A percentile compares a stretch with the other conserved stretches of the same genome.
Conservation (phyloP, 257 asterid species). For the Cinchona pubescens region DNA sequence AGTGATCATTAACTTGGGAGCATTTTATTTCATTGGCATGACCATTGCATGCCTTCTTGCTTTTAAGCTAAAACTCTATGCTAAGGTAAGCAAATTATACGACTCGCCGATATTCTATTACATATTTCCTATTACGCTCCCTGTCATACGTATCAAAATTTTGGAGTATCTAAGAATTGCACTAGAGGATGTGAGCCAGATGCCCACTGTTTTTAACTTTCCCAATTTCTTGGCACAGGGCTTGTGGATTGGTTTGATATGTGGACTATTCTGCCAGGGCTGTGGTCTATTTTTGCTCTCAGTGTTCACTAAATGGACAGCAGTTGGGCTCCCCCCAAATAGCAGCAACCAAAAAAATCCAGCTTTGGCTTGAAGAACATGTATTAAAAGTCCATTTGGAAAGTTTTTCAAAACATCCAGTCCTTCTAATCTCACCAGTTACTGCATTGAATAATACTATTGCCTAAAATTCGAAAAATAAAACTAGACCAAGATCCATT, state of each 20-base stretch:
- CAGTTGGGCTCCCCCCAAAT: conserved; percentile 28
- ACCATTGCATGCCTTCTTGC: conserved; percentile 52
- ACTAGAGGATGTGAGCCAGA: no score
- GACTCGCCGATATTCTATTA: no score
- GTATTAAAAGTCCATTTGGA: no score
- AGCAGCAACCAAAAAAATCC: no score
- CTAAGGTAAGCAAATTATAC: conserved; percentile 40
- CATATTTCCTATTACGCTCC: no score
- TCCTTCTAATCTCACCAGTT: no score
- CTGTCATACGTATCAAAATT: no score
- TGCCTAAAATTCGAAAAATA: no score
- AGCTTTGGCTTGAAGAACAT: no score
- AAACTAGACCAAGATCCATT: no score
- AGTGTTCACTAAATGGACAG: conserved; percentile 51
- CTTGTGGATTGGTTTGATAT: conserved; percentile 70
- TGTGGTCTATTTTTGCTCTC: conserved; percentile 51
- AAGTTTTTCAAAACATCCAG: not conserved
- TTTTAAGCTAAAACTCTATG: conserved; percentile 51
- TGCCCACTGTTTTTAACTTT: not conserved
- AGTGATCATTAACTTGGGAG: conserved; percentile 50
- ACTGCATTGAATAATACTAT: no score
- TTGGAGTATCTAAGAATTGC: no score
- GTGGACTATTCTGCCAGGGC: conserved; percentile 57
- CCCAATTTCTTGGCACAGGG: conserved; percentile 37
- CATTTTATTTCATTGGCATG: conserved; percentile 66